phyloP scores from a whole-genome alignment of 1,284 basidiomycete genomes.

The Mixia osmundae region DNA sequence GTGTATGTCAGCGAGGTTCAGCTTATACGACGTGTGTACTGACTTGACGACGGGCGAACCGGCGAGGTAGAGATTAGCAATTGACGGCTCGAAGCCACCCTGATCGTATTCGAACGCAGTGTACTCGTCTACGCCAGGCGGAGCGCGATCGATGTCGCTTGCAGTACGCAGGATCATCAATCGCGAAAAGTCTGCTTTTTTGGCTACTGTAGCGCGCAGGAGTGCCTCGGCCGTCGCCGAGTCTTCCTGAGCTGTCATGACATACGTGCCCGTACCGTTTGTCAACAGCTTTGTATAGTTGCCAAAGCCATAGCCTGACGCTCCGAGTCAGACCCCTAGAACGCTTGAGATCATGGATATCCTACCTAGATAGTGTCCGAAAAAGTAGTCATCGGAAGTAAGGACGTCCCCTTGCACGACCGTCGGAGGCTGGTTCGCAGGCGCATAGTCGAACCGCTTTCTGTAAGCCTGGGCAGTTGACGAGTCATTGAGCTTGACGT shows the following conservation, averaged over 20 bases:
- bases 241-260: conserved; percentile 30
- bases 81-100: conserved; percentile 19
- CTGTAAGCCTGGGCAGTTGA: conserved; percentile 22
- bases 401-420: conserved; percentile 19
- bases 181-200: conserved; percentile 27
- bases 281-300: conserved; percentile 26
- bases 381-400: conserved; percentile 28
- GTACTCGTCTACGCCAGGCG: conserved; percentile 15
- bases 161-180: conserved; percentile 29
- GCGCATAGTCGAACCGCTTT: conserved; percentile 21
- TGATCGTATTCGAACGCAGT: conserved; percentile 18
- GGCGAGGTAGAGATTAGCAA: conserved; percentile 20
- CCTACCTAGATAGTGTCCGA: conserved; percentile 20
- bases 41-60: conserved; percentile 20
- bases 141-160: conserved; percentile 28
- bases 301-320: conserved; percentile 24
- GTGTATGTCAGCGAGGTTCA: too few species aligned
- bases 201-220: conserved; percentile 24
- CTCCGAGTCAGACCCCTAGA: neutral
- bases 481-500: conserved; percentile 25
- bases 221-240: conserved; percentile 29
- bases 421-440: conserved; percentile 22
- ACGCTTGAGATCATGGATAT: neutral
- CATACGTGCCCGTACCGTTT: conserved; percentile 25
- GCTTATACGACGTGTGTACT: too few species aligned